Conservation (phyloP, 192 early-diverging fungal genomes). For the Haplosporangium gracile region DNA sequence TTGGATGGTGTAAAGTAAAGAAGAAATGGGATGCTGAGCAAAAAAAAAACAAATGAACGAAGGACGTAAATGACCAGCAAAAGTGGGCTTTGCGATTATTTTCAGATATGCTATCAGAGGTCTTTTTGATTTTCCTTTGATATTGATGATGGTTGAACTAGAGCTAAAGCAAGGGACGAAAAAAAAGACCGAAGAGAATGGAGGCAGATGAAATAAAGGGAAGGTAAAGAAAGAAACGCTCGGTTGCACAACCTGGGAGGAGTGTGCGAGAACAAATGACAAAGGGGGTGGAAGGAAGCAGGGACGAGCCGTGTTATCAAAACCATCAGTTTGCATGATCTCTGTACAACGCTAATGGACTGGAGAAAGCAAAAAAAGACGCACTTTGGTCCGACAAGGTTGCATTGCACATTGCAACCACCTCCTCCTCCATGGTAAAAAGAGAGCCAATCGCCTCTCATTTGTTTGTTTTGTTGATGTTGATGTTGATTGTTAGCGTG, state of each 20-base stretch:
- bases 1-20: background rate
- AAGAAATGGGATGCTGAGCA: background rate
- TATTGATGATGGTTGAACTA: background rate
- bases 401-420: background rate
- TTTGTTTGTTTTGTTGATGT: background rate
- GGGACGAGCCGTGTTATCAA: background rate
- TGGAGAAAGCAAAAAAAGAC: background rate
- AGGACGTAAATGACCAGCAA: background rate
- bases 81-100: background rate
- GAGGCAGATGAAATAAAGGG: background rate
- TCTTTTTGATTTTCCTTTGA: background rate
- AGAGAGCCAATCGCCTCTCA: background rate
- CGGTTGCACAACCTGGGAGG: background rate
- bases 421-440: background rate
- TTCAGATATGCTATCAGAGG: conserved; percentile 6
- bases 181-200: background rate
- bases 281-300: background rate
- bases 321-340: conserved; percentile 28
- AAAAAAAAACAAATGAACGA: background rate
- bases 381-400: background rate
- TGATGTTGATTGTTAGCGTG: background rate
- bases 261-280: background rate
- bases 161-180: background rate
- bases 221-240: background rate
- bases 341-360: conserved; percentile 4